Conservation (phyloP, 2,329 filamentous ascomycete species). For the Geosmithia putterillii region DNA sequence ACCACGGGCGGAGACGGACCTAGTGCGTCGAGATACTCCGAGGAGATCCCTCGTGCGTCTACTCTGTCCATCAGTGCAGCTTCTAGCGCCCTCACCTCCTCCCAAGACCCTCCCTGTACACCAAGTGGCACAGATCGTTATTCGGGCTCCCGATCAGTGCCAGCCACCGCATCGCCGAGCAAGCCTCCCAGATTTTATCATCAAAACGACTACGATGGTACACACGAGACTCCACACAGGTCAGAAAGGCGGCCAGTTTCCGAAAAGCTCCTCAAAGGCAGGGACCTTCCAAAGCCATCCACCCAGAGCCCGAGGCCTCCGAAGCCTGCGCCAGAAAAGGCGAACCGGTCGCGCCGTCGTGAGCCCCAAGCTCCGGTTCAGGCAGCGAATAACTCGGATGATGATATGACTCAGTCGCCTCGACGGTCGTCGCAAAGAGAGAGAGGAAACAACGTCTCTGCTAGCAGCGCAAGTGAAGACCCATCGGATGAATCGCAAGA, state of each 20-base stretch:
- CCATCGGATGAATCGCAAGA: constrained; percentile 27
- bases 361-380: background rate
- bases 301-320: background rate
- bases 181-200: background rate
- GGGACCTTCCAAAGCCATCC: background rate
- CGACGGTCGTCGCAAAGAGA: background rate
- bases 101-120: background rate
- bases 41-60: constrained; percentile 29
- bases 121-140: background rate
- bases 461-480: constrained; percentile 14
- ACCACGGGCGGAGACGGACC: constrained; percentile 12
- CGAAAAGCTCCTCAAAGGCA: constrained; percentile 1
- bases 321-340: background rate
- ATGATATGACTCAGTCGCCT: constrained; percentile 4
- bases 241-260: background rate
- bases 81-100: constrained; percentile 34
- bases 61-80: constrained; percentile 42
- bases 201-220: background rate
- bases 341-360: background rate
- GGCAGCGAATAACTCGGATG: constrained; percentile 8
- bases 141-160: background rate
- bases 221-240: background rate
- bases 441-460: background rate
- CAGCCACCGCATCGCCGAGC: background rate
- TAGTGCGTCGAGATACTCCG: constrained; percentile 20